These are phyloP conservation scores for Boletus hoseneyae DNA, from an alignment of 1,284 basidiomycete species.

Conservation along the genomic window DNA sequence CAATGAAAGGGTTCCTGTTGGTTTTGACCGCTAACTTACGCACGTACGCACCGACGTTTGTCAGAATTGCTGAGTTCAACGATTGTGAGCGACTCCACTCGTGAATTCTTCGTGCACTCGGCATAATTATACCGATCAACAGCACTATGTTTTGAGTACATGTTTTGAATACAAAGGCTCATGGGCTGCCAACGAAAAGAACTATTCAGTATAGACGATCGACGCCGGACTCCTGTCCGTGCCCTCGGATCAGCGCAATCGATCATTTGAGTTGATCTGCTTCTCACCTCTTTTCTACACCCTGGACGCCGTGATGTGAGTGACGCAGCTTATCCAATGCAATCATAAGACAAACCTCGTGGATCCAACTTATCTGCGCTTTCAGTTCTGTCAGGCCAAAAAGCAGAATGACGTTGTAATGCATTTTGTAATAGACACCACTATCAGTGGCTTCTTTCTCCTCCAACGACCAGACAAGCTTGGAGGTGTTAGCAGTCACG, in stretches of 20 bases:
- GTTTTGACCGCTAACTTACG: too few species aligned
- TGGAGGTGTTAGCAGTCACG: slow-evolving; percentile 13
- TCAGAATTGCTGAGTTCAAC: too few species aligned
- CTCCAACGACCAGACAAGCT: not conserved
- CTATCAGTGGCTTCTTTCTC: not conserved
- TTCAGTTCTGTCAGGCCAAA: slow-evolving; percentile 26
- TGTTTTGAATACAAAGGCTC: too few species aligned
- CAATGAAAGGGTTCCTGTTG: too few species aligned
- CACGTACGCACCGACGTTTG: too few species aligned
- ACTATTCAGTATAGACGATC: not conserved
- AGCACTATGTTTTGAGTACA: too few species aligned
- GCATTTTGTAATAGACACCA: slow-evolving; percentile 14
- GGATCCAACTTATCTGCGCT: slow-evolving; percentile 22
- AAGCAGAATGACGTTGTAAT: slow-evolving; percentile 15
- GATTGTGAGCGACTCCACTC: too few species aligned
- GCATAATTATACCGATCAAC: too few species aligned
- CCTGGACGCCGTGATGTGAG: slow-evolving; percentile 19
- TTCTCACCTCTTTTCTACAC: slow-evolving; percentile 27
- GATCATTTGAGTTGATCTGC: not conserved
- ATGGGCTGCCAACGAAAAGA: too few species aligned
- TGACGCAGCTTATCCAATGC: not conserved
- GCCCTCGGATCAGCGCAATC: not conserved
- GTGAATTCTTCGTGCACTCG: too few species aligned
- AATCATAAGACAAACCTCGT: slow-evolving; percentile 4
- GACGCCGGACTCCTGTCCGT: not conserved